Evolutionary conservation across 805 yeast genomes (phyloP), one percentile per base, ranked within the genome.

Genomic region (Hagleromyces aurorensis): DNA sequence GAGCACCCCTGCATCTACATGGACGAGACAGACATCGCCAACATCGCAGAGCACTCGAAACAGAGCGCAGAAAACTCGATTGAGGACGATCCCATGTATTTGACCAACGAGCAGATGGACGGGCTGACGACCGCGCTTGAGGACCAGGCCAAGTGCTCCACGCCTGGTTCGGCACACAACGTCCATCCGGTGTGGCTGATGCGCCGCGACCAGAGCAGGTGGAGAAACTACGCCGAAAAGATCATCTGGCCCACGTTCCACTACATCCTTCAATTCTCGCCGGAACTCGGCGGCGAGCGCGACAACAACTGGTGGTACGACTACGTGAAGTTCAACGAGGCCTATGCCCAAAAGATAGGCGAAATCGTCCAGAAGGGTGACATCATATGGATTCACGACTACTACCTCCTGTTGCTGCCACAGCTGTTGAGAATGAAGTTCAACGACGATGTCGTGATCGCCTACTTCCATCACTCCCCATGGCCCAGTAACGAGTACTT

Each of bases 401-500:
- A 84, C 59, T 84, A 87, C 49, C 61, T 87, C 37, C 58, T 86
- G 38, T 60, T 87, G 24, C 62, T 87, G 34, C 96, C 96, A 2
- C 91, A 80, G 50, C 66, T 87, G 55, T 60, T 87, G 40, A 69
- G 94, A 42, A 76, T 78, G 80, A 74, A 71, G 46, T 65, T 79
- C 28, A 44, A 38, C 20, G 41, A 41, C 16, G 72, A 78, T 33
- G 81, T 83, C 5, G 64, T 65, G 37, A 79, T 87, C 41, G 91
- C 89, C 9, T 72, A 82, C 30, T 86, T 72, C 56, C 59, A 87
- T 41, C 96, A 87, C 55, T 71, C 84, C 3, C 95, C 96, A n/a
- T 87, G 89, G 68, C 96, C 96, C 8, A 77, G 94, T 15, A 78
- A 86, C 11, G 99, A 91, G 57, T 86, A 87, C 55, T 85, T 91